phyloP scores from a whole-genome alignment of 768 basidiomycete species.

The Dentipellis sp. region DNA sequence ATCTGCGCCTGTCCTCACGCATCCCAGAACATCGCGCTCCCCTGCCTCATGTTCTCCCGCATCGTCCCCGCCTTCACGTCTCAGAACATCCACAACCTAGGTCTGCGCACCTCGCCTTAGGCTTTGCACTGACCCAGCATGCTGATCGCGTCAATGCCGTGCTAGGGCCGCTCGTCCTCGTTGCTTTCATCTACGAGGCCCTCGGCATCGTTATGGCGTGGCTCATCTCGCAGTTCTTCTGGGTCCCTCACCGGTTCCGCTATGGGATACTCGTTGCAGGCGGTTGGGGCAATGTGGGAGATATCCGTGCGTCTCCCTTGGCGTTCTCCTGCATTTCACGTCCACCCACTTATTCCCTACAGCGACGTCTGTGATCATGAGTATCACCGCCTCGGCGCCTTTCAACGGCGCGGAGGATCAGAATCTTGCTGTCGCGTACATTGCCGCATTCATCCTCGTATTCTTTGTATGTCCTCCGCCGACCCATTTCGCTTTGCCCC shows the following conservation, averaged over 20 bases:
- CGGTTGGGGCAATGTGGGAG: conserved; percentile 60
- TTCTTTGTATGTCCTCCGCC: conserved; percentile 36
- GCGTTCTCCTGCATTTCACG: background rate
- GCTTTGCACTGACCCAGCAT: background rate
- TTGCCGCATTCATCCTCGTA: conserved; percentile 50
- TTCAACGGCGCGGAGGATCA: conserved; percentile 53
- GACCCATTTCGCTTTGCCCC: background rate
- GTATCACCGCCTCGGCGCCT: conserved; percentile 49
- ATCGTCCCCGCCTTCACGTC: conserved; percentile 58
- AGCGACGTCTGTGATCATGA: conserved; percentile 62
- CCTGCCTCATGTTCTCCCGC: conserved; percentile 61
- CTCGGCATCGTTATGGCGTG: conserved; percentile 47
- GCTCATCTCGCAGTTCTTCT: conserved; percentile 52
- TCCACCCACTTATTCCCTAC: background rate
- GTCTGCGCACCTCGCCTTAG: background rate
- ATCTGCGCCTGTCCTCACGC: background rate
- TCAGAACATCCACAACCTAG: conserved; percentile 42
- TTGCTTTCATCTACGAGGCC: conserved; percentile 50
- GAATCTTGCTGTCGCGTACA: conserved; percentile 56
- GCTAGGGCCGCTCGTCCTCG: conserved; percentile 46
- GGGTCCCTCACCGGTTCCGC: conserved; percentile 72
- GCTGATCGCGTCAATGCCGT: background rate
- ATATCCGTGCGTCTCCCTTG: conserved; percentile 44
- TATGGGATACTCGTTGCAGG: conserved; percentile 64
- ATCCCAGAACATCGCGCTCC: conserved; percentile 43